Evolutionary conservation across 2,329 filamentous ascomycete genomes (phyloP).

Genomic region (Talaromyces amestolkiae): DNA sequence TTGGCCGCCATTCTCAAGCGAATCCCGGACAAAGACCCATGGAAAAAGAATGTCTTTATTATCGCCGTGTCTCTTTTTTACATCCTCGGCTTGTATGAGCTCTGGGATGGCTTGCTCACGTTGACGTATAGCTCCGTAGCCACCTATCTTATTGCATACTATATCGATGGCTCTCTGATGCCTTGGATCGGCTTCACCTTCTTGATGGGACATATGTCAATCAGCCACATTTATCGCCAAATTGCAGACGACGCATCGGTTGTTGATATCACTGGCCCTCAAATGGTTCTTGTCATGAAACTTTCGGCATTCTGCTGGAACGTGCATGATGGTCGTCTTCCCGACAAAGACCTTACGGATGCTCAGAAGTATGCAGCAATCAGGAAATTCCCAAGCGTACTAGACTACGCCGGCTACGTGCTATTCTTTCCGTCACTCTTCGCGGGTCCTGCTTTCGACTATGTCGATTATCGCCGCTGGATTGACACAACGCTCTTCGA

Average conservation of each 20-base stretch:
- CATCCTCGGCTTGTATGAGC: slow-evolving; percentile 85
- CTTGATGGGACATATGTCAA: slow-evolving; percentile 90
- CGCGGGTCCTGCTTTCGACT: slow-evolving; percentile 90
- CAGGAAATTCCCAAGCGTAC: slow-evolving; percentile 65
- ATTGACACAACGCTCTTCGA: slow-evolving; percentile 95
- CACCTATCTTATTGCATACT: slow-evolving; percentile 79
- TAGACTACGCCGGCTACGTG: slow-evolving; percentile 87
- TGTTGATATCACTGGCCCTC: slow-evolving; percentile 87
- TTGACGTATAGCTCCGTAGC: slow-evolving; percentile 75
- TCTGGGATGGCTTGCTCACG: slow-evolving; percentile 81
- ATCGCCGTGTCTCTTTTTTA: slow-evolving; percentile 82
- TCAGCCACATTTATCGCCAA: slow-evolving; percentile 83
- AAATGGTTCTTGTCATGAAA: slow-evolving; percentile 99
- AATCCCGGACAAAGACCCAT: slow-evolving; percentile 78
- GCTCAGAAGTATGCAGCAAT: slow-evolving; percentile 81
- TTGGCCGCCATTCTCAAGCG: slow-evolving; percentile 85
- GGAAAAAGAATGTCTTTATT: slow-evolving; percentile 83
- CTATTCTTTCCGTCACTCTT: slow-evolving; percentile 93
- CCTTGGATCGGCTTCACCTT: slow-evolving; percentile 95
- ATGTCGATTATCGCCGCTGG: slow-evolving; percentile 86
- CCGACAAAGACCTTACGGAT: slow-evolving; percentile 76
- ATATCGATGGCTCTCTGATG: slow-evolving; percentile 86
- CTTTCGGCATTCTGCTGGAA: slow-evolving; percentile 97
- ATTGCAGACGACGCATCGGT: slow-evolving; percentile 61
- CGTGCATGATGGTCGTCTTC: slow-evolving; percentile 83